These are phyloP conservation scores for Talaromyces marneffei DNA, from an alignment of 2,329 filamentous ascomycete species.

Conservation along the genomic window DNA sequence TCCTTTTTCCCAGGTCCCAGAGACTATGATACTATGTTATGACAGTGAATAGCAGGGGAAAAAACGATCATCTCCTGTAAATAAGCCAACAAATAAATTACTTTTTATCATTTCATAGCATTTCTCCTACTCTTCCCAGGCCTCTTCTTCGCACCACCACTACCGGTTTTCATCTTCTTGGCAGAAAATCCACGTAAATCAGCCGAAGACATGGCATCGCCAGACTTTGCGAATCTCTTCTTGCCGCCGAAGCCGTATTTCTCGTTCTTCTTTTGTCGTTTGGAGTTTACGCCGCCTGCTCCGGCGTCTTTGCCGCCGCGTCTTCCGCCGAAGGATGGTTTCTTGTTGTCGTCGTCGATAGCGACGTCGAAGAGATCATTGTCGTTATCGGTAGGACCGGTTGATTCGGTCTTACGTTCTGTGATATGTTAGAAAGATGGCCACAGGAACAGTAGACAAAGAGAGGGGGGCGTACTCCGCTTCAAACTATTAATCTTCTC, in stretches of 20 bases:
- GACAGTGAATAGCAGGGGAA: not conserved
- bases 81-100: not conserved
- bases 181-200: conserved; percentile 76
- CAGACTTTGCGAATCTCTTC: conserved; percentile 86
- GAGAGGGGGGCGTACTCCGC: conserved; percentile 65
- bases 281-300: conserved; percentile 44
- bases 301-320: conserved; percentile 23
- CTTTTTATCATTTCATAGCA: conserved; percentile 20
- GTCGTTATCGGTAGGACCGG: conserved; percentile 60
- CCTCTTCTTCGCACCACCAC: conserved; percentile 36
- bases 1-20: not conserved
- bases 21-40: conserved; percentile 2
- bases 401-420: conserved; percentile 71
- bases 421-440: conserved; percentile 7
- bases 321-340: conserved; percentile 30
- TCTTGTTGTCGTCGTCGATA: conserved; percentile 60
- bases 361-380: conserved; percentile 87
- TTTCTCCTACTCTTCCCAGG: conserved; percentile 49
- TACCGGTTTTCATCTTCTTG: conserved; percentile 72
- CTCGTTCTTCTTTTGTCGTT: conserved; percentile 88
- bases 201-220: conserved; percentile 73
- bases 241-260: conserved; percentile 96
- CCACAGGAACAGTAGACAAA: not conserved
- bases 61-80: not conserved
- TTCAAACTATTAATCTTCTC: conserved; percentile 95